Base-by-base conservation (phyloP, 169 alveolate species). In the Cryptosporidium meleagridis region DNA sequence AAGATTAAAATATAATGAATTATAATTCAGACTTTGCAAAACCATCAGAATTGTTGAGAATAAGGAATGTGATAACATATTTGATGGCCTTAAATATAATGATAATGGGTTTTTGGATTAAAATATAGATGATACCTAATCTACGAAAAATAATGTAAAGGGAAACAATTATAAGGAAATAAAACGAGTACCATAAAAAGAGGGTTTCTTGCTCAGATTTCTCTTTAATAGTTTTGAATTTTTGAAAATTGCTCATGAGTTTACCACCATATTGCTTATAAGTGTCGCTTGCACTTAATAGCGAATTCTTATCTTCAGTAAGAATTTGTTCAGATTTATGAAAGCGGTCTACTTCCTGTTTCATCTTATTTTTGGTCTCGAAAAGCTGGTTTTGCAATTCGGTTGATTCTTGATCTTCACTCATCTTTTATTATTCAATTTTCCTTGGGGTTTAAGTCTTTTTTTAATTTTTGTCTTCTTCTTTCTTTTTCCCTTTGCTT, bases 111-210 rank as follows among this genome's bases (percentile, higher is more conserved):
- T 80, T 80, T 26, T 41, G 21, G 14, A 80, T 48, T 4, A 80
- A 16, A 29, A 62, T 58, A 12, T 51, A 44, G 29, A 80, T 67
- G n/a, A 80, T 62, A 62, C 89, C 89, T 23, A 80, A 29, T 39
- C 89, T 80, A 29, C 89, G 69, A 9, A 67, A 31, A 21, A 80
- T 31, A 21, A 80, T 41, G 45, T 29, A 80, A 4, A 59, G n/a
- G 18, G 75, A 80, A 21, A 39, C 75, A 61, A 67, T 31, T 9
- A 80, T 14, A 5, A 80, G 51, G 65, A 80, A 61, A 59, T 62
- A 80, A 58, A 80, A 80, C 1, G 89, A 80, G 41, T 48, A 80
- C 89, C 89, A 80, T 37, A 80, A 31, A 4, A 44, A 62, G 16
- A 41, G 59, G 18, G 75, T 41, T 37, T 80, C 89, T 2, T 41